Base-by-base conservation (phyloP, 148 eudicot genomes). In the Rhododendron mucronatum region DNA sequence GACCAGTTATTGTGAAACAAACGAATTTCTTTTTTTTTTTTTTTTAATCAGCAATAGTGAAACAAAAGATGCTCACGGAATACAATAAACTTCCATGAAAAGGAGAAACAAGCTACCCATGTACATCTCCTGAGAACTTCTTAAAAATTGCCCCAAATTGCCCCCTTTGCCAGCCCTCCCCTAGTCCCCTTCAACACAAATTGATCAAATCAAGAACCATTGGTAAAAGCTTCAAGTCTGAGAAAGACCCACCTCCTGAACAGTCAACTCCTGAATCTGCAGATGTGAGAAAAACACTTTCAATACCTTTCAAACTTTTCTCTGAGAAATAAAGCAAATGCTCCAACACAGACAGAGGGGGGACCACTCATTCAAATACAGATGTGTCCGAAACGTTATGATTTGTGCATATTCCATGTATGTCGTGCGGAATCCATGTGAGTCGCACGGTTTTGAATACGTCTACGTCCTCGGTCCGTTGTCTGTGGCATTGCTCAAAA, bases 251-350 rank as follows among this genome's bases (percentile, higher is more conserved):
- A 84, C 61, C 82, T 84, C 87, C 47, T 85, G 73, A 47, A 83
- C 16, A 48, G 21, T 63, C 23, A 81, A 73, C 71, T 80, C 84
- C 39, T 84, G 87, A 48, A 85, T 89, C 89, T 89, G 88, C 86
- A 88, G 7, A 30, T 59, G 13, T 10, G 48, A 47, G 15, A 45
- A 78, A 78, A 67, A 67, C 35, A 26, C 15, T n/a, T 28, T 69
- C 75, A 2, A 69, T 28, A 0, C 35, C 5, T 28, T 63, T 69
- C 18, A 69, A 30, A 69, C 37, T 28, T 30, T 28, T 11, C 4
- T 9, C 21, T 16, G 63, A 65, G 4, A 65, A 26, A 8, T 63
- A 6, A 63, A 63, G 8, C 26, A 63, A 63, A 63, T 63, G 28
- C 74, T 67, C 12, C 71, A 2, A n/a, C 71, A 65, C 9, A 23